A percentile compares a stretch with the other conserved stretches of the same genome.
Conservation (phyloP, 257 asterid species). For the Catharanthus roseus region DNA sequence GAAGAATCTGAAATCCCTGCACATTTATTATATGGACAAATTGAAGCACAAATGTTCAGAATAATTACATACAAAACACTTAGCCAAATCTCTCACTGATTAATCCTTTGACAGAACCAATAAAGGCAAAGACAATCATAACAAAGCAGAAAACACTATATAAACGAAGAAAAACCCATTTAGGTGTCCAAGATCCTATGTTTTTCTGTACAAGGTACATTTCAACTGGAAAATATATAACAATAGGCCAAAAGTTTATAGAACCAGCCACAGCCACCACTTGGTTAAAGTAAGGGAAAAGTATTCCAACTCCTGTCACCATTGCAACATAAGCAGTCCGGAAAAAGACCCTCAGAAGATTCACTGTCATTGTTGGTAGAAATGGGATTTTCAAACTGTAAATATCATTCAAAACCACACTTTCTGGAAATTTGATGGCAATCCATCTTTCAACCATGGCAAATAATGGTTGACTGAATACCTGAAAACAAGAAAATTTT, state of each 20-base stretch:
- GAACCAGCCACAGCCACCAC: constrained; percentile 75
- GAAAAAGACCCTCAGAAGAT: constrained; percentile 42
- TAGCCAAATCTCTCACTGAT: constrained; percentile 41
- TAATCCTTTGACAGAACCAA: constrained; percentile 68
- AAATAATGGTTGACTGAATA: constrained; percentile 66
- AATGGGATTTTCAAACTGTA: constrained; percentile 31
- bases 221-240: constrained; percentile 75
- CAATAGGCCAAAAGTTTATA: constrained; percentile 66
- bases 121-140: constrained; percentile 52
- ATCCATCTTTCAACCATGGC: constrained; percentile 52
- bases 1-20: not conserved
- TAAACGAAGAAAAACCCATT: constrained; percentile 37
- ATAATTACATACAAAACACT: not conserved
- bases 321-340: constrained; percentile 53
- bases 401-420: constrained; percentile 23
- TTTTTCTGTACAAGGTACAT: constrained; percentile 64
- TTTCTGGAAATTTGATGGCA: constrained; percentile 35
- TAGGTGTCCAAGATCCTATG: constrained; percentile 34
- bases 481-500: constrained; percentile 25
- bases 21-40: not conserved
- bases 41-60: not conserved
- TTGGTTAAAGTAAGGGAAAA: constrained; percentile 77
- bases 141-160: constrained; percentile 39
- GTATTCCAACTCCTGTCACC: constrained; percentile 45
- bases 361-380: constrained; percentile 32